These are phyloP conservation scores for Lactarius trivialis DNA, from an alignment of 768 basidiomycete genomes.

Conservation along the genomic window DNA sequence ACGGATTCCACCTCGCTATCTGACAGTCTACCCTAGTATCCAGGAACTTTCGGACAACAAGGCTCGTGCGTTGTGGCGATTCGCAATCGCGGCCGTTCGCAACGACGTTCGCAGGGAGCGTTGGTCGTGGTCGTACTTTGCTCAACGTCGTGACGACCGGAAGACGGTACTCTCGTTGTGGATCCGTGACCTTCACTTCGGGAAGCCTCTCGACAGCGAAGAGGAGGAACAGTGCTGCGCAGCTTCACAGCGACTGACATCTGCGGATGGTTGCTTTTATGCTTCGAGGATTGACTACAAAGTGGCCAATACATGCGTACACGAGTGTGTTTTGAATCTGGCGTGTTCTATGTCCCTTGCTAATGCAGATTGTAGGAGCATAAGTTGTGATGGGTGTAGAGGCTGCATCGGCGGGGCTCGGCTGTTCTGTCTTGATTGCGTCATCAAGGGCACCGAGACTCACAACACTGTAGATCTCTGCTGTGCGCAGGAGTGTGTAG, in stretches of 20 bases:
- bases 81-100: constrained; percentile 26
- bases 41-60: constrained; percentile 23
- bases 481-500: constrained; percentile 25
- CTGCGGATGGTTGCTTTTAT: constrained; percentile 28
- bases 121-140: constrained; percentile 31
- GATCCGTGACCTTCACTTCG: constrained; percentile 24
- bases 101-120: constrained; percentile 24
- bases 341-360: not conserved
- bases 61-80: constrained; percentile 30
- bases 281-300: constrained; percentile 19
- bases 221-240: constrained; percentile 22
- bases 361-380: constrained; percentile 11
- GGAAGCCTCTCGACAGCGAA: constrained; percentile 18
- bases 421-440: constrained; percentile 31
- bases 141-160: constrained; percentile 27
- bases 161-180: constrained; percentile 26
- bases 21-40: constrained; percentile 27
- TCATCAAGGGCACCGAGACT: constrained; percentile 2
- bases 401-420: constrained; percentile 28
- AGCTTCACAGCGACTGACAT: constrained; percentile 21
- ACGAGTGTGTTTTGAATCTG: constrained; percentile 19
- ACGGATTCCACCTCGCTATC: constrained; percentile 23
- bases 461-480: constrained; percentile 30
- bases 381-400: constrained; percentile 27
- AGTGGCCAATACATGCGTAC: constrained; percentile 23